These are phyloP conservation scores for Babjeviella inositovora DNA, from an alignment of 805 yeast genomes.

Conservation along the genomic window DNA sequence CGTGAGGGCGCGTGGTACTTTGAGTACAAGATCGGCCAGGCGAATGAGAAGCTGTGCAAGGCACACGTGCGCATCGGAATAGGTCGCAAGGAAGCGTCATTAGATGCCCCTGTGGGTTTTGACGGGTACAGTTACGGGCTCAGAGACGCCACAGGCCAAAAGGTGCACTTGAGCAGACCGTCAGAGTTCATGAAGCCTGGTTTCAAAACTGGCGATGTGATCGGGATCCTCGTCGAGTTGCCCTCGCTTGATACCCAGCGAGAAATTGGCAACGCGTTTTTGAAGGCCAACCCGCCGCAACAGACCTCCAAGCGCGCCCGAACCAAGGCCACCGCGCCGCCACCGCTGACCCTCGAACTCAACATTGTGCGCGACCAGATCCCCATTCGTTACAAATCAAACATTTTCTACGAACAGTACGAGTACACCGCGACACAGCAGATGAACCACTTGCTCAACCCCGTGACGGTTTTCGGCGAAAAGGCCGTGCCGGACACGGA, in stretches of 20 bases:
- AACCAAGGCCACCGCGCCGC: no score
- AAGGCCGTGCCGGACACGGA: conserved; percentile 38
- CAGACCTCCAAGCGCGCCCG: neutral
- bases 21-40: conserved; percentile 48
- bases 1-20: conserved; percentile 70
- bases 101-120: conserved; percentile 92
- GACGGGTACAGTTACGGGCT: conserved; percentile 91
- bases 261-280: conserved; percentile 12
- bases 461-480: conserved; percentile 58
- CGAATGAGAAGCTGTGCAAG: conserved; percentile 9
- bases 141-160: conserved; percentile 64
- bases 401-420: conserved; percentile 68
- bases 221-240: conserved; percentile 62
- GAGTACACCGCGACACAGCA: conserved; percentile 59
- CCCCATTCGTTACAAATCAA: conserved; percentile 70
- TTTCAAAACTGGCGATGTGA: conserved; percentile 60
- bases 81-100: conserved; percentile 69
- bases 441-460: conserved; percentile 62
- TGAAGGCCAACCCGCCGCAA: conserved; percentile 1
- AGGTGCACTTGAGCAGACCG: conserved; percentile 63
- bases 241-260: conserved; percentile 37
- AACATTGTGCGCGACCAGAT: conserved; percentile 68
- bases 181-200: conserved; percentile 34
- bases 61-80: conserved; percentile 71
- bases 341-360: no score